Percentiles rank a stretch among this genome's conserved stretches.
phyloP scores from a whole-genome alignment of 768 basidiomycete species.

The Boletus pseudopeckii region DNA sequence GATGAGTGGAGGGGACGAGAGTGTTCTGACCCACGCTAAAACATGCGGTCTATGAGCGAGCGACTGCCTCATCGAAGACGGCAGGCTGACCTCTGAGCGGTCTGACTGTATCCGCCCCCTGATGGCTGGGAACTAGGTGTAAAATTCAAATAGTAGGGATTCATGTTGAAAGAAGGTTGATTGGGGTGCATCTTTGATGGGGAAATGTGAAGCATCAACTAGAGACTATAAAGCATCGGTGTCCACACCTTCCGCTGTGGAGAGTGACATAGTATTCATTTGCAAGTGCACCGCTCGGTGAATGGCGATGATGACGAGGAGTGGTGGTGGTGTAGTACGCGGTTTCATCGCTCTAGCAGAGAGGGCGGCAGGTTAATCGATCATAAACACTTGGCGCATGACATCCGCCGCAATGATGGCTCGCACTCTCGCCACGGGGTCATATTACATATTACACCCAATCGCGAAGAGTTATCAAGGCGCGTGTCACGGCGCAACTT shows the following conservation, averaged over 20 bases:
- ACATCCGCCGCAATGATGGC: constrained; percentile 22
- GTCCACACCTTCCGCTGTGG: constrained; percentile 15
- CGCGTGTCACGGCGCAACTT: constrained; percentile 25
- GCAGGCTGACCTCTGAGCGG: constrained; percentile 14
- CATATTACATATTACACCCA: constrained; percentile 27
- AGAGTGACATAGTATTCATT: constrained; percentile 20
- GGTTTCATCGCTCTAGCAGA: constrained; percentile 21
- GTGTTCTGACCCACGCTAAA: constrained; percentile 11
- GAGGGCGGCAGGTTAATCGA: constrained; percentile 19
- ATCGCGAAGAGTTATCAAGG: constrained; percentile 20
- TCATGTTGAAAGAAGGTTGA: constrained; percentile 18
- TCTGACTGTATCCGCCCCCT: neutral
- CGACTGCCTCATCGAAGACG: constrained; percentile 1
- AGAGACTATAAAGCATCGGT: constrained; percentile 21
- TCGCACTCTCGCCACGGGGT: constrained; percentile 20
- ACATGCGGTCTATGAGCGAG: constrained; percentile 6
- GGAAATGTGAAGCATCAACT: constrained; percentile 10
- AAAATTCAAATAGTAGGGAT: constrained; percentile 11
- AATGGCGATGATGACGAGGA: constrained; percentile 25
- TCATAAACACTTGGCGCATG: constrained; percentile 16
- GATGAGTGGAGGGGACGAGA: neutral
- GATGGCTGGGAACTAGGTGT: neutral
- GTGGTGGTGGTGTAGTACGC: constrained; percentile 23
- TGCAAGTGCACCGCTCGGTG: constrained; percentile 17
- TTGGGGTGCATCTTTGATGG: constrained; percentile 22